These are phyloP conservation scores for Aphanomyces invadans DNA, from an alignment of 352 stramenopile species.

Conservation along the genomic window DNA sequence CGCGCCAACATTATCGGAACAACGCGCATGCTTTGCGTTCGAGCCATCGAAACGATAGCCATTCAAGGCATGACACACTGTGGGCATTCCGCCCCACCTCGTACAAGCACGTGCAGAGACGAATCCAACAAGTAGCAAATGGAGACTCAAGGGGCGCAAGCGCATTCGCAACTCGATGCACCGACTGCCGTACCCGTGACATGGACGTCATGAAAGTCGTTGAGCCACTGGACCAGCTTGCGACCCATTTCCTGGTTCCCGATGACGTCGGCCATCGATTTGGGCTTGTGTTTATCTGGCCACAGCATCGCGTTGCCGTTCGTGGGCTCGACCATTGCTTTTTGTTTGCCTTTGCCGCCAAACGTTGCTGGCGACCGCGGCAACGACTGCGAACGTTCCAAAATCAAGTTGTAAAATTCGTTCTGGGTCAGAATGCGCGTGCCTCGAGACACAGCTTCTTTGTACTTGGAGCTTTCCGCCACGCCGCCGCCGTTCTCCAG, in stretches of 20 bases:
- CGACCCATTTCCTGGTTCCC: constrained; percentile 87
- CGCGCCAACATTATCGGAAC: too few relatives aligned
- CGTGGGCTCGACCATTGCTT: constrained; percentile 27
- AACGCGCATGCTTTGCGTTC: too few relatives aligned
- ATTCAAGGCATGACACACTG: too few relatives aligned
- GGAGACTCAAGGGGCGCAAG: too few relatives aligned
- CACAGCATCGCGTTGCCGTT: constrained; percentile 75
- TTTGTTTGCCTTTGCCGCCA: constrained; percentile 50
- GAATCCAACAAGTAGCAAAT: too few relatives aligned
- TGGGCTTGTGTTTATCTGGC: constrained; percentile 96
- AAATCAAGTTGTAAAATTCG: constrained; percentile 82
- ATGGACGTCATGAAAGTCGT: constrained; percentile 74
- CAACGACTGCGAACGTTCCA: constrained; percentile 47
- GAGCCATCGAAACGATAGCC: too few relatives aligned
- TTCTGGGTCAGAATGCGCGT: constrained; percentile 80
- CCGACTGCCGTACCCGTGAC: constrained; percentile 62
- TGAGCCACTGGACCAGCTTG: constrained; percentile 82
- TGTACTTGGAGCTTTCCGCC: constrained; percentile 75
- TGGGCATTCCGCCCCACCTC: too few relatives aligned
- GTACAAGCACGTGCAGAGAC: too few relatives aligned
- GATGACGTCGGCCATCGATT: constrained; percentile 86
- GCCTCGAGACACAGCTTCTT: constrained; percentile 66
- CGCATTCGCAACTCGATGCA: too few relatives aligned
- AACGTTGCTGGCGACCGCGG: constrained; percentile 26
- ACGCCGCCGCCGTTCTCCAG: constrained; percentile 66